Percentiles rank a stretch among this genome's conserved stretches.
These are phyloP conservation scores for Neonectria neomacrospora DNA, from an alignment of 2,329 filamentous ascomycete genomes.

Conservation along the genomic window DNA sequence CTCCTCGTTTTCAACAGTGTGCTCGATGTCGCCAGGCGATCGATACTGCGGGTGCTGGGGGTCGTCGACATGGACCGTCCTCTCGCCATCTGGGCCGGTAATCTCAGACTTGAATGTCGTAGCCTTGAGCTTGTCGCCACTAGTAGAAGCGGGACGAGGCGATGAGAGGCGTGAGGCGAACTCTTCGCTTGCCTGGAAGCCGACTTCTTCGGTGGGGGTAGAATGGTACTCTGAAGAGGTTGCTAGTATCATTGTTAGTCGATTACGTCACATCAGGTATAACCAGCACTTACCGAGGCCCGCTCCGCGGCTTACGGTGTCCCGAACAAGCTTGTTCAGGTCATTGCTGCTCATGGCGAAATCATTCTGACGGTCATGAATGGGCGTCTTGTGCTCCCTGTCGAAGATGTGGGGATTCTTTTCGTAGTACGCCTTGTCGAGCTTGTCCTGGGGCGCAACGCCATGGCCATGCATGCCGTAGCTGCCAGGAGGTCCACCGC, in stretches of 20 bases:
- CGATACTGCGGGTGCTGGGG: constrained; percentile 52
- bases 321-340: constrained; percentile 87
- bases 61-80: constrained; percentile 81
- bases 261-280: constrained; percentile 14
- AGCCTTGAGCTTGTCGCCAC: constrained; percentile 29
- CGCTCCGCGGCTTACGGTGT: constrained; percentile 68
- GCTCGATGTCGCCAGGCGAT: constrained; percentile 52
- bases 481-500: constrained; percentile 81
- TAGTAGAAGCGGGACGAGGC: constrained; percentile 63
- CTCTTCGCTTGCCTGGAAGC: constrained; percentile 87
- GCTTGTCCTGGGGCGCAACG: constrained; percentile 77
- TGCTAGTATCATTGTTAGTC: constrained; percentile 58
- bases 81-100: constrained; percentile 59
- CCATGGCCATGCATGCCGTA: constrained; percentile 95
- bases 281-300: constrained; percentile 59
- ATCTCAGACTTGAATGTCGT: constrained; percentile 46
- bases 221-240: constrained; percentile 71
- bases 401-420: constrained; percentile 87
- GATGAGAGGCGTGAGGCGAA: constrained; percentile 81
- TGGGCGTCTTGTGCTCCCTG: constrained; percentile 73
- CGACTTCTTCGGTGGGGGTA: constrained; percentile 91
- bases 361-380: constrained; percentile 70
- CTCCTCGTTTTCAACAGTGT: constrained; percentile 67
- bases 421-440: constrained; percentile 91
- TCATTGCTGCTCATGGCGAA: constrained; percentile 91